phyloP scores from a whole-genome alignment of 2,329 filamentous ascomycete species.

The Ceratocystis destructans region DNA sequence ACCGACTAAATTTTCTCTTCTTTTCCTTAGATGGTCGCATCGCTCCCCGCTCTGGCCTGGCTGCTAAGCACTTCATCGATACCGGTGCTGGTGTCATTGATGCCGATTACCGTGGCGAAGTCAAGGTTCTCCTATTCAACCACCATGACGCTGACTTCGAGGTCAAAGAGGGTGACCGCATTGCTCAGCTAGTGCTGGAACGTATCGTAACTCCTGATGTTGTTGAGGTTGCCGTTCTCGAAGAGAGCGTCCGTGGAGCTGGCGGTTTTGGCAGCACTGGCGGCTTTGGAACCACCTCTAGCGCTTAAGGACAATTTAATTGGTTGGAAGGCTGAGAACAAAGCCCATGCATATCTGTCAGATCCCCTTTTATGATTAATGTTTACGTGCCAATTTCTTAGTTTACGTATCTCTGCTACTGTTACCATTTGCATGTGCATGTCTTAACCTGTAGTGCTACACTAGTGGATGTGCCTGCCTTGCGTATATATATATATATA shows the following conservation, averaged over 20 bases:
- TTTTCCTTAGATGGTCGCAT: constrained; percentile 60
- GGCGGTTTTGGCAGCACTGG: constrained; percentile 90
- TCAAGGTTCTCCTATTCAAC: constrained; percentile 94
- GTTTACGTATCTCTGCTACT: not conserved
- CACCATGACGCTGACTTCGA: constrained; percentile 68
- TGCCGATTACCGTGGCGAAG: constrained; percentile 85
- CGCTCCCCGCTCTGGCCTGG: constrained; percentile 80
- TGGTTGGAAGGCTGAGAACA: not conserved
- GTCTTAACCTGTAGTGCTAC: not conserved
- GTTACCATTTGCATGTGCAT: not conserved
- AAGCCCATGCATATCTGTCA: not conserved
- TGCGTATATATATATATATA: not conserved
- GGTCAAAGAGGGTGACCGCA: constrained; percentile 71
- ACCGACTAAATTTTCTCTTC: not conserved
- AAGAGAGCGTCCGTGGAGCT: constrained; percentile 78
- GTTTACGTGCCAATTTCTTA: not conserved
- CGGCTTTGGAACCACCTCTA: constrained; percentile 13
- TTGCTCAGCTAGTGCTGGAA: constrained; percentile 90
- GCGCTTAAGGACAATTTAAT: not conserved
- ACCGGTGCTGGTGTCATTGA: constrained; percentile 95
- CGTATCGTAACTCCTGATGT: constrained; percentile 89
- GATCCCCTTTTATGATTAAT: not conserved
- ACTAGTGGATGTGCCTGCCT: not conserved
- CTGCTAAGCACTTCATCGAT: constrained; percentile 89
- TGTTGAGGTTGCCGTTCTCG: constrained; percentile 73